Percentiles rank a stretch among this genome's conserved stretches.
Conservation (phyloP, 1,284 basidiomycete genomes). For the Fistulina hepatica region DNA sequence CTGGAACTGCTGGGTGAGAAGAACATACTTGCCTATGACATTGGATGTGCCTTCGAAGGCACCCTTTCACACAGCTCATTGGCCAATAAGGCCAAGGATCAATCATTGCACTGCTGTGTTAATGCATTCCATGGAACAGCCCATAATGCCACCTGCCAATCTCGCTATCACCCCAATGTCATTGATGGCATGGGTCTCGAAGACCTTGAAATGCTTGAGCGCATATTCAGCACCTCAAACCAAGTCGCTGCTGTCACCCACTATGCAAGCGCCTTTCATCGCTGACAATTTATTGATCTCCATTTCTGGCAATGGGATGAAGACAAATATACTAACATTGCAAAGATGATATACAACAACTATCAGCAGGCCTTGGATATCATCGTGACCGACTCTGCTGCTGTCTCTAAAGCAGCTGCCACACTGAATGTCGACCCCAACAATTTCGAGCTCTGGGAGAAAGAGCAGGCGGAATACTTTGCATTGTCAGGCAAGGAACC, state of each 20-base stretch:
- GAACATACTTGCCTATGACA: slow-evolving; percentile 25
- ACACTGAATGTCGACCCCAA: slow-evolving; percentile 3
- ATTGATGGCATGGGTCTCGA: slow-evolving; percentile 24
- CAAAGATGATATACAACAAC: slow-evolving; percentile 13
- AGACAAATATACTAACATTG: slow-evolving; percentile 16
- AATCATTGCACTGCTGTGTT: slow-evolving; percentile 12
- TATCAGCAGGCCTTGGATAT: slow-evolving; percentile 12
- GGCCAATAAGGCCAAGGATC: background rate
- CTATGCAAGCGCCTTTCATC: slow-evolving; percentile 19
- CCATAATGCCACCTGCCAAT: slow-evolving; percentile 26
- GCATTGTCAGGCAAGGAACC: slow-evolving; percentile 15
- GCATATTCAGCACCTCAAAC: slow-evolving; percentile 24
- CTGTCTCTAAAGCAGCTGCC: slow-evolving; percentile 1
- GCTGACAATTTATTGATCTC: slow-evolving; percentile 18
- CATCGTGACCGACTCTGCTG: too few species aligned
- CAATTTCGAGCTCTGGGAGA: slow-evolving; percentile 12
- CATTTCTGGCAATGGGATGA: slow-evolving; percentile 16
- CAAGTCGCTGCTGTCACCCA: slow-evolving; percentile 17
- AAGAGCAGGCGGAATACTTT: slow-evolving; percentile 17
- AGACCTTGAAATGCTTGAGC: slow-evolving; percentile 25
- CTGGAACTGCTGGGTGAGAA: slow-evolving; percentile 17
- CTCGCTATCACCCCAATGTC: slow-evolving; percentile 21
- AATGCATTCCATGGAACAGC: slow-evolving; percentile 26
- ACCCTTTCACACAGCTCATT: slow-evolving; percentile 21
- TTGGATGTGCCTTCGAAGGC: slow-evolving; percentile 22